These are phyloP conservation scores for Hirschioporus abietinus DNA, from an alignment of 768 basidiomycete species.

Conservation along the genomic window DNA sequence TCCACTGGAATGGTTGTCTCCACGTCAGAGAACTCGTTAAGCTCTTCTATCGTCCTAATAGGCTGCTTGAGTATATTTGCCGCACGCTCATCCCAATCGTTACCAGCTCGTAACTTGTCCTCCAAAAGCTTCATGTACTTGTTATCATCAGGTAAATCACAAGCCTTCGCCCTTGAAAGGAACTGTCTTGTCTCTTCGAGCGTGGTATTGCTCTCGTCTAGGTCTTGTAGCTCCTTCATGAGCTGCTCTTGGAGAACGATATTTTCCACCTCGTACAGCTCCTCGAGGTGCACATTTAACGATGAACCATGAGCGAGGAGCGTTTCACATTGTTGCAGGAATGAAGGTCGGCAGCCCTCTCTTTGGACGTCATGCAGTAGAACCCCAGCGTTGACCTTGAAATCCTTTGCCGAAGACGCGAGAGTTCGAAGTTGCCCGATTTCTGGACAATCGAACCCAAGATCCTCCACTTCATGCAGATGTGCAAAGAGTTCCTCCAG, in stretches of 20 bases:
- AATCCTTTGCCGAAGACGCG: conserved; percentile 60
- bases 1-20: conserved; percentile 69
- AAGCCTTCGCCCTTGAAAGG: conserved; percentile 63
- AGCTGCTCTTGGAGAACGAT: conserved; percentile 78
- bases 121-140: conserved; percentile 59
- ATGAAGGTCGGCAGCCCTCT: conserved; percentile 47
- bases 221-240: conserved; percentile 65
- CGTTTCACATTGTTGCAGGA: conserved; percentile 64
- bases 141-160: conserved; percentile 61
- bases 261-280: conserved; percentile 70
- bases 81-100: conserved; percentile 73
- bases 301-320: conserved; percentile 66
- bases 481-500: conserved; percentile 67
- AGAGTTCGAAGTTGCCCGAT: conserved; percentile 50
- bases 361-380: conserved; percentile 41
- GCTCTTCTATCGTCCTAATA: conserved; percentile 68
- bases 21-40: conserved; percentile 66
- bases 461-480: conserved; percentile 62
- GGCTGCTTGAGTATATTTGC: conserved; percentile 60
- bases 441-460: conserved; percentile 85
- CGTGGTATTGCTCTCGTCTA: conserved; percentile 64
- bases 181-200: conserved; percentile 75
- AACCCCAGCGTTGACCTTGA: conserved; percentile 46
- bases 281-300: conserved; percentile 79
- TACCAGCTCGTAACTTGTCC: conserved; percentile 59